phyloP scores from a whole-genome alignment of 805 yeast species.

The Candida parachauliodes region DNA sequence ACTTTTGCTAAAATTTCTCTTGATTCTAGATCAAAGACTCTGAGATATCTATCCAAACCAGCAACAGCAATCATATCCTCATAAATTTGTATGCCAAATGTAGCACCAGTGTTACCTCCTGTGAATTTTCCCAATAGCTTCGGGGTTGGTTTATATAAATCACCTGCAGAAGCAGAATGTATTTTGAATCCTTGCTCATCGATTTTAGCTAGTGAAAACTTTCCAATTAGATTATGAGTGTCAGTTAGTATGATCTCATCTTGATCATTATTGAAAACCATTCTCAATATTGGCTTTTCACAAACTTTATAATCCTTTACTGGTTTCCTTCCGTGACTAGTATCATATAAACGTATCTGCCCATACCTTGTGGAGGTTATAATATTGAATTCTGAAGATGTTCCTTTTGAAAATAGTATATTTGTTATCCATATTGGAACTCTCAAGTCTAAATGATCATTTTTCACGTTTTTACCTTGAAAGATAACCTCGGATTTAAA shows the following conservation, averaged over 20 bases:
- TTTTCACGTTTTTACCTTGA: conserved; percentile 79
- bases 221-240: conserved; percentile 60
- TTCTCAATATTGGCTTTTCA: conserved; percentile 50
- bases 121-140: conserved; percentile 60
- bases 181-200: conserved; percentile 34
- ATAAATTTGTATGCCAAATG: conserved; percentile 58
- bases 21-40: conserved; percentile 64
- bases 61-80: conserved; percentile 59
- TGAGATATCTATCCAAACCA: conserved; percentile 81
- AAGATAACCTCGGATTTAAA: conserved; percentile 41
- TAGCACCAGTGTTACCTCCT: conserved; percentile 60
- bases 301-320: conserved; percentile 49
- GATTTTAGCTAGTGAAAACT: conserved; percentile 38
- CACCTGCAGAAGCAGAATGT: conserved; percentile 43
- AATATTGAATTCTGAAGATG: conserved; percentile 43
- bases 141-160: conserved; percentile 45
- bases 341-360: conserved; percentile 70
- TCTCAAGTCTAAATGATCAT: conserved; percentile 71
- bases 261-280: conserved; percentile 30
- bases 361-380: conserved; percentile 73
- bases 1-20: conserved; percentile 67
- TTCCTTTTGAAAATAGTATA: conserved; percentile 42
- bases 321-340: conserved; percentile 68
- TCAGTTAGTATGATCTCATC: conserved; percentile 66
- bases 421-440: conserved; percentile 79